Conservation (phyloP, 164 flowering plant genomes). For the Vitis cinerea region DNA sequence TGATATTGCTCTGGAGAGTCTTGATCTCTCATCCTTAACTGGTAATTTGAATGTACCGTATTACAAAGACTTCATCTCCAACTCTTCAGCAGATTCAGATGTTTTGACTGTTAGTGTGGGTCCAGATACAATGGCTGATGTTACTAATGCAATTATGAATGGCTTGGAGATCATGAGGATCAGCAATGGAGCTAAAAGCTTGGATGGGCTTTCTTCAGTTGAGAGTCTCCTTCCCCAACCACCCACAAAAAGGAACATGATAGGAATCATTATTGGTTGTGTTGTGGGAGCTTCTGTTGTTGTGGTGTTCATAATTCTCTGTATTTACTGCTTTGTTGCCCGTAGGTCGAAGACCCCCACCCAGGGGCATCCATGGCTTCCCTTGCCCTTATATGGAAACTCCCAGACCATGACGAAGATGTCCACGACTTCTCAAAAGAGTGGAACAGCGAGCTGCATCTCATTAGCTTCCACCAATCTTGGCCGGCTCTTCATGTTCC, state of each 20-base stretch:
- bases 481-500: conserved; percentile 71
- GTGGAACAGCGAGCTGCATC: conserved; percentile 85
- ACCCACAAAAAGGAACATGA: conserved; percentile 36
- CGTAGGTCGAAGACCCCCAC: conserved; percentile 48
- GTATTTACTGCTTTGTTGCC: conserved; percentile 48
- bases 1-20: conserved; percentile 40
- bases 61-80: conserved; percentile 70
- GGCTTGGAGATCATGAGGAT: conserved; percentile 92
- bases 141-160: conserved; percentile 61
- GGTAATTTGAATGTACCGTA: conserved; percentile 50
- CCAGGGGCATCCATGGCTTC: conserved; percentile 69
- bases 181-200: conserved; percentile 69
- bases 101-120: conserved; percentile 75
- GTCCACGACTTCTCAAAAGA: conserved; percentile 79
- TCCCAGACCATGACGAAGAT: conserved; percentile 71
- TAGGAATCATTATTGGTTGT: conserved; percentile 47
- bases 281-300: conserved; percentile 44
- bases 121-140: conserved; percentile 57
- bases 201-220: conserved; percentile 61
- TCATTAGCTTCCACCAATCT: conserved; percentile 66
- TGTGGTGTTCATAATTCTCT: conserved; percentile 35
- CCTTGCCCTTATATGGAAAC: conserved; percentile 77
- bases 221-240: conserved; percentile 38
- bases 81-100: conserved; percentile 38
- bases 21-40: conserved; percentile 65